These are phyloP conservation scores for Hysterium pulicare DNA, from an alignment of 2,329 filamentous ascomycete genomes.

Conservation along the genomic window DNA sequence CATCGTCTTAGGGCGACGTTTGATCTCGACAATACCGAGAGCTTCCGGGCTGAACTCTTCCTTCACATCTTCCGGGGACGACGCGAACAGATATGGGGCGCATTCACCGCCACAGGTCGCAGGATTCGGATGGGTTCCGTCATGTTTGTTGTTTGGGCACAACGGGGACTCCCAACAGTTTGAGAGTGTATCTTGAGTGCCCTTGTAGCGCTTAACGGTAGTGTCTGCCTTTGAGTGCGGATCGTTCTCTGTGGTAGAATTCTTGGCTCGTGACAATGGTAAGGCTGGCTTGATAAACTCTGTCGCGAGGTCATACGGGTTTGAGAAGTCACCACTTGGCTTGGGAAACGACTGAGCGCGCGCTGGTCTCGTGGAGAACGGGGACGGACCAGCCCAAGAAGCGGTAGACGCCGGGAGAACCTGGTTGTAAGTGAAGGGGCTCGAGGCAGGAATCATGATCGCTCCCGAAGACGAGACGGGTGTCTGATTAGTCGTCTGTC, in stretches of 20 bases:
- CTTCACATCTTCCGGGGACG: constrained; percentile 22
- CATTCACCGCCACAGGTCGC: constrained; percentile 40
- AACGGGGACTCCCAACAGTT: constrained; percentile 42
- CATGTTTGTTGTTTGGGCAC: constrained; percentile 38
- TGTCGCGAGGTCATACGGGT: background rate
- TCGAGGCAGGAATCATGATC: background rate
- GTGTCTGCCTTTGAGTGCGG: constrained; percentile 7
- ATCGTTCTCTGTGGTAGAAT: background rate
- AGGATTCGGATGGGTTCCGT: constrained; percentile 37
- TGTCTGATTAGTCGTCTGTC: background rate
- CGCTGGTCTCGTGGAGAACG: background rate
- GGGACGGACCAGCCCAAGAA: background rate
- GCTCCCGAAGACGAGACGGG: background rate
- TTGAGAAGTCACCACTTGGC: background rate
- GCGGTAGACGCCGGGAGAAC: background rate
- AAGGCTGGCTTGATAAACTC: background rate
- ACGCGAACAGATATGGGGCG: constrained; percentile 39
- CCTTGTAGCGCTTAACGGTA: constrained; percentile 33
- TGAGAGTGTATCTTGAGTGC: constrained; percentile 36
- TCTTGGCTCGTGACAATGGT: background rate
- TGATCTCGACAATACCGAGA: constrained; percentile 35
- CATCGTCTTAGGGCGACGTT: constrained; percentile 22
- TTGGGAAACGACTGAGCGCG: background rate
- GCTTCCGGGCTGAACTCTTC: constrained; percentile 28
- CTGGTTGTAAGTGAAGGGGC: background rate